Evolutionary conservation across 2,329 filamentous ascomycete genomes (phyloP).

Genomic region (Ilyonectria sp.): DNA sequence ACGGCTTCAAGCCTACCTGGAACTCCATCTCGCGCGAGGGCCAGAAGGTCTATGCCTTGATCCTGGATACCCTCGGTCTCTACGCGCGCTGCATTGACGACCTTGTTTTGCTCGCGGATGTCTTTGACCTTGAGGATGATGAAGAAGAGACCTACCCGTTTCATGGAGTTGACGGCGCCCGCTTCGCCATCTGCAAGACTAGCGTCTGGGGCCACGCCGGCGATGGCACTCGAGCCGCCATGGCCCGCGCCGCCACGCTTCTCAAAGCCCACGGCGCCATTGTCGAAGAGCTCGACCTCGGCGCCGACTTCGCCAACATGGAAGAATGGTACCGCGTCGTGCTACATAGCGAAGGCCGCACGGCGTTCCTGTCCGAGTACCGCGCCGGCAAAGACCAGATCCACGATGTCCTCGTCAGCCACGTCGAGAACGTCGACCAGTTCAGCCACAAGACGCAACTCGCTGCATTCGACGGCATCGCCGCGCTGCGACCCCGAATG

Average conservation of each 20-base stretch:
- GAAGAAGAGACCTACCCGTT: conserved; percentile 53
- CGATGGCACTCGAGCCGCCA: conserved; percentile 60
- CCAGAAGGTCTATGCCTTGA: conserved; percentile 71
- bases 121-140: conserved; percentile 68
- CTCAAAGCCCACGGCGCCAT: conserved; percentile 65
- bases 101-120: conserved; percentile 68
- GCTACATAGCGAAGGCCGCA: conserved; percentile 67
- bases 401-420: conserved; percentile 59
- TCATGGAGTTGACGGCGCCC: conserved; percentile 62
- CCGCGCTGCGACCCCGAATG: conserved; percentile 67
- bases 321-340: conserved; percentile 69
- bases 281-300: conserved; percentile 71
- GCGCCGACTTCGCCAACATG: conserved; percentile 63
- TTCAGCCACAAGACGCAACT: conserved; percentile 65
- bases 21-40: conserved; percentile 75
- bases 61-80: conserved; percentile 75
- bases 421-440: conserved; percentile 66
- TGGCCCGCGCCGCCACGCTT: conserved; percentile 58
- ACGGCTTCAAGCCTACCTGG: conserved; percentile 78
- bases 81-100: conserved; percentile 73
- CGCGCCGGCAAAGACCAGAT: conserved; percentile 64
- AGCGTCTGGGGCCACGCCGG: conserved; percentile 67
- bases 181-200: conserved; percentile 71
- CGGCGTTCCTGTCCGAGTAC: conserved; percentile 70
- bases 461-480: conserved; percentile 68